Percentiles rank a stretch among this genome's conserved stretches.
phyloP scores from a whole-genome alignment of 148 eudicot species.

The Spergularia bocconei region DNA sequence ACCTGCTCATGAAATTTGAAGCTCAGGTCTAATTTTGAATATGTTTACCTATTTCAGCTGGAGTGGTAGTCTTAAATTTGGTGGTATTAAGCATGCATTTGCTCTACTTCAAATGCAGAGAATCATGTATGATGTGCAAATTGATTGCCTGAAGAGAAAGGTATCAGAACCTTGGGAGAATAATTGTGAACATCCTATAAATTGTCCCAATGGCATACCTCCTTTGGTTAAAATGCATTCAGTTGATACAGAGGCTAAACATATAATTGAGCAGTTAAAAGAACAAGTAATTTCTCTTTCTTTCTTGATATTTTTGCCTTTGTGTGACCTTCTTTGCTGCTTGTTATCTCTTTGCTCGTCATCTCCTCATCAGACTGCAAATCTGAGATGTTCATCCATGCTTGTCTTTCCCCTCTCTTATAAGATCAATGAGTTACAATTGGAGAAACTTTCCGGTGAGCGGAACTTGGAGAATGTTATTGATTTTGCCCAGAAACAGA shows the following conservation, averaged over 20 bases:
- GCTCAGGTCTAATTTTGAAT: conserved; percentile 49
- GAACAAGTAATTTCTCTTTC: conserved; percentile 57
- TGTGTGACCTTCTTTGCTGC: not conserved
- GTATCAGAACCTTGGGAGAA: conserved; percentile 44
- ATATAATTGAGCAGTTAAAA: conserved; percentile 63
- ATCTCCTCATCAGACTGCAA: not conserved
- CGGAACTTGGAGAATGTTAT: conserved; percentile 49
- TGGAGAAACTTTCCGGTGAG: conserved; percentile 65
- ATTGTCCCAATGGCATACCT: conserved; percentile 19
- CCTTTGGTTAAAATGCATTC: conserved; percentile 22
- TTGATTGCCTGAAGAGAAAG: conserved; percentile 61
- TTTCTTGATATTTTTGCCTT: conserved; percentile 2
- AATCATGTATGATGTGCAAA: conserved; percentile 58
- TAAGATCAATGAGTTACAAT: conserved; percentile 63
- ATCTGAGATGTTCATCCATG: conserved; percentile 15
- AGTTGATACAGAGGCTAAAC: conserved; percentile 56
- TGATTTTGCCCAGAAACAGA: conserved; percentile 60
- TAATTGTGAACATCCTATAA: conserved; percentile 6
- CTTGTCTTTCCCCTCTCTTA: not conserved
- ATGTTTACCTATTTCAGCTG: not conserved
- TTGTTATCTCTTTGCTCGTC: not conserved
- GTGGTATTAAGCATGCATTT: not conserved
- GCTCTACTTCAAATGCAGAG: conserved; percentile 36
- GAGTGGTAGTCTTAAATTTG: not conserved
- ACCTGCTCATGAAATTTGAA: conserved; percentile 61